Evolutionary conservation across 495 filamentous ascomycete genomes (phyloP), one percentile per base, ranked within the genome.

Genomic region (Penicillium taxi): DNA sequence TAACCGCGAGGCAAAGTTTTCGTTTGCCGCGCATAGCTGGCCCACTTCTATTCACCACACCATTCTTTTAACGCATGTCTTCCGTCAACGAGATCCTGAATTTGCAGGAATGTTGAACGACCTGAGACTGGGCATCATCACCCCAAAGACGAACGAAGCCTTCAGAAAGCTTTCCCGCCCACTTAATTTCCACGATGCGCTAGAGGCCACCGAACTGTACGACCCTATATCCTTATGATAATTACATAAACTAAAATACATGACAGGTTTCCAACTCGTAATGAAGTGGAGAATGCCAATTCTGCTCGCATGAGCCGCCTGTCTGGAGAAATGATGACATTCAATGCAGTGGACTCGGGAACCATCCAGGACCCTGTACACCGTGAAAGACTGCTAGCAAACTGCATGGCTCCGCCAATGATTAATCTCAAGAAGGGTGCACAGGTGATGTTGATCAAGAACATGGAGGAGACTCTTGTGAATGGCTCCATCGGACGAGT

Each of bases 401-500:
- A 85, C 54, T 95, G 91, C 77, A 96, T 98, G 86, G 90, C 89
- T 0, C 87, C 91, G 3, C 71, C 71, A 19, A 44, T 51, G 1
- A 74, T 96, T 12, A 73, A 80, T 29, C 67, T 98, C 27, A 96
- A 95, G 60, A 84, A 90, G 47, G 86, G 86, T 12, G 81, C 88
- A 0, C 93, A 96, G 53, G 93, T 98, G 18, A 96, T 98, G 91
- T 63, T 98, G n/a, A 95, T 96, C 71, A 98, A 98, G 54, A 98
- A 98, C 52, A 80, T 95, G 67, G 91, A 98, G 57, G 90, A 95
- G 2, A 75, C 72, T 0, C 75, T 96, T 2, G 91, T 96, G 39
- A 98, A 98, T 45, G 91, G 91, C 4, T 93, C 91, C 0, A 73
- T 96, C 24, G 91, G 91, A 1, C 83, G 78, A 32, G 81, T 98